Conservation (phyloP, 2,329 filamentous ascomycete genomes). For the Tolypocladium guangdongense region DNA sequence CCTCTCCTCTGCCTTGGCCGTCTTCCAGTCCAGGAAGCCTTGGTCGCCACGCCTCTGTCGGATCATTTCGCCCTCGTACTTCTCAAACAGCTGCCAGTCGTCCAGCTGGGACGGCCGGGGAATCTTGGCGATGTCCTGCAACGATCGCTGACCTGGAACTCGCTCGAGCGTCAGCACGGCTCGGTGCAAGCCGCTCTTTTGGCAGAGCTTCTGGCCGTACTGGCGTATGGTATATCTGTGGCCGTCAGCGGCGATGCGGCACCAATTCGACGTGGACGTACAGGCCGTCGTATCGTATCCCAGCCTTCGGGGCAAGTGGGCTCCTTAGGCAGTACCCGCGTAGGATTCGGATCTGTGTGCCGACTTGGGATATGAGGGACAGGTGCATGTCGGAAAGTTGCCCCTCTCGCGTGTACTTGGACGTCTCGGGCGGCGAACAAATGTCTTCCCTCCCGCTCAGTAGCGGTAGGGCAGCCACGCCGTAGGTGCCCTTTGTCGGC, state of each 20-base stretch:
- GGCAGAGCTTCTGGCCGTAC: conserved; percentile 33
- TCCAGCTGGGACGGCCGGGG: conserved; percentile 45
- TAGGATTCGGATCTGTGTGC: conserved; percentile 39
- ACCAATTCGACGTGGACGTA: conserved; percentile 20
- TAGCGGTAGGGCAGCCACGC: conserved; percentile 36
- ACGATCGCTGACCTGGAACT: conserved; percentile 26
- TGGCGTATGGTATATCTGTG: conserved; percentile 36
- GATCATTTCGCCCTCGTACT: conserved; percentile 31
- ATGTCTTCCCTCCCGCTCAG: conserved; percentile 39
- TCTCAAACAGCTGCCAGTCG: conserved; percentile 42
- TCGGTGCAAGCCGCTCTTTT: conserved; percentile 27
- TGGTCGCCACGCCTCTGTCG: conserved; percentile 26
- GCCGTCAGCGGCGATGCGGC: background rate
- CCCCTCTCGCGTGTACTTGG: conserved; percentile 35
- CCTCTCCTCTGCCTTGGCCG: conserved; percentile 18
- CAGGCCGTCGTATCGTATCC: conserved; percentile 48
- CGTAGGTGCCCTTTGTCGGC: conserved; percentile 35
- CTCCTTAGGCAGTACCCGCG: conserved; percentile 40
- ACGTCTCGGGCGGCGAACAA: conserved; percentile 14
- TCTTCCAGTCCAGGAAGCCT: conserved; percentile 30
- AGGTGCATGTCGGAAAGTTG: conserved; percentile 33
- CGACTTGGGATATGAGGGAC: conserved; percentile 36
- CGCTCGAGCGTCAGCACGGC: conserved; percentile 37
- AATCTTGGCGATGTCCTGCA: conserved; percentile 31
- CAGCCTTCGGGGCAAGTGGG: conserved; percentile 37